A percentile compares a stretch with the other conserved stretches of the same genome.
Evolutionary conservation across 306 rosid species (phyloP).

Genomic region (Oemleria cerasiformis): DNA sequence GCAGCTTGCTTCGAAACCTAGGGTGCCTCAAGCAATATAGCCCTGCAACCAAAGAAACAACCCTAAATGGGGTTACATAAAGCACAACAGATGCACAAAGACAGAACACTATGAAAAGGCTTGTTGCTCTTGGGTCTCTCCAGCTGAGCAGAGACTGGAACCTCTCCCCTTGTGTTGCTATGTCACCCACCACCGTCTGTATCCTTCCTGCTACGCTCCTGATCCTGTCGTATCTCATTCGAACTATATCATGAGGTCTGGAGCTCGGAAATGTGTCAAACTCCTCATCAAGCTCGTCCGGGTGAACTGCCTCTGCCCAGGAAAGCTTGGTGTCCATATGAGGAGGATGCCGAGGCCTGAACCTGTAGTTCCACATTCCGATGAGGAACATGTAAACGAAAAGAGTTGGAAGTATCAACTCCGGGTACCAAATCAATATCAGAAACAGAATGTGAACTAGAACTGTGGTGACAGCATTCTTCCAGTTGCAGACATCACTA

Average conservation of each 20-base stretch:
- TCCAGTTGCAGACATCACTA: conserved; percentile 78
- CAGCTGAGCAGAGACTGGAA: conserved; percentile 76
- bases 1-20: conserved; percentile 72
- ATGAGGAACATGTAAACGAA: conserved; percentile 94
- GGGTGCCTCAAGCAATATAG: conserved; percentile 77
- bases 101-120: conserved; percentile 67
- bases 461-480: conserved; percentile 67
- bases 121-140: conserved; percentile 92
- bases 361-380: conserved; percentile 89
- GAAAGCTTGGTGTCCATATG: conserved; percentile 90
- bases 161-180: conserved; percentile 97
- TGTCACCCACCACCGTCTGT: conserved; percentile 89
- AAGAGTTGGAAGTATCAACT: conserved; percentile 79
- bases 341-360: conserved; percentile 65
- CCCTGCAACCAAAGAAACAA: conserved; percentile 69
- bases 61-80: conserved; percentile 68
- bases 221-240: conserved; percentile 86
- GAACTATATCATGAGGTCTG: conserved; percentile 52
- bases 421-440: conserved; percentile 80
- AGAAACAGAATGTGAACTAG: conserved; percentile 75
- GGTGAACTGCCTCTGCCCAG: conserved; percentile 79
- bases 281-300: conserved; percentile 93
- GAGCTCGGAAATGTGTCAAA: conserved; percentile 92
- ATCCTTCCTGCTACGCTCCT: conserved; percentile 91
- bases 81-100: conserved; percentile 67